Evolutionary conservation across 2,329 filamentous ascomycete genomes (phyloP).

Genomic region (Diplodia corticola): DNA sequence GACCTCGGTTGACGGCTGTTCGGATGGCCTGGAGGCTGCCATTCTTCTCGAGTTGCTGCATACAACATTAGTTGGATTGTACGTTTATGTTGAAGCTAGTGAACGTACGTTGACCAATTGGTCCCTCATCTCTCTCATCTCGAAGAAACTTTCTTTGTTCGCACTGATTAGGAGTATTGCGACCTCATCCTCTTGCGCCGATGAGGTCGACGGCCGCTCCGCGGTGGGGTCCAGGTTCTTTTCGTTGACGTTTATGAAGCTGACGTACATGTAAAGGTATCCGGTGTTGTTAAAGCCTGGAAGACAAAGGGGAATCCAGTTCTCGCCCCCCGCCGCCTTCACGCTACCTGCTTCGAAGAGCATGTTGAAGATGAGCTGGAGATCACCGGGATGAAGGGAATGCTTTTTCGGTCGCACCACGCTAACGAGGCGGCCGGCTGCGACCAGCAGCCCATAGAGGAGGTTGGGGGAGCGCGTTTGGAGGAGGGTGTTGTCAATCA

Average conservation of each 20-base stretch:
- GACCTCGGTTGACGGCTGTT: constrained; percentile 67
- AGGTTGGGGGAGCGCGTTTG: constrained; percentile 75
- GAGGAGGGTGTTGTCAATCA: constrained; percentile 84
- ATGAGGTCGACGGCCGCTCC: constrained; percentile 40
- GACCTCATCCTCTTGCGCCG: constrained; percentile 65
- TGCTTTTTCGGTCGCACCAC: constrained; percentile 93
- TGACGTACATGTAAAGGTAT: constrained; percentile 99
- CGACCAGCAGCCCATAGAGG: constrained; percentile 90
- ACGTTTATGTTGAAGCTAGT: background rate
- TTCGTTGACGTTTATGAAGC: constrained; percentile 72
- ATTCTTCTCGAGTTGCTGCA: constrained; percentile 68
- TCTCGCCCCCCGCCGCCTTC: constrained; percentile 90
- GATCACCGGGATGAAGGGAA: constrained; percentile 89
- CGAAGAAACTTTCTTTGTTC: constrained; percentile 91
- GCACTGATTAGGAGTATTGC: constrained; percentile 90
- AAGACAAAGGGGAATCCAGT: constrained; percentile 94
- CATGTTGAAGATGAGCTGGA: constrained; percentile 99
- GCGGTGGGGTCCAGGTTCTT: constrained; percentile 46
- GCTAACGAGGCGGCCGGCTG: constrained; percentile 88
- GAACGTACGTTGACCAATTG: constrained; percentile 56
- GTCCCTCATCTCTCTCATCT: constrained; percentile 72
- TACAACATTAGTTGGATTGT: constrained; percentile 36
- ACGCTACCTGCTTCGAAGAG: constrained; percentile 92
- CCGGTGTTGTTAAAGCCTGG: constrained; percentile 97
- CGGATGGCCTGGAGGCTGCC: constrained; percentile 74